A percentile compares a stretch with the other conserved stretches of the same genome.
These are phyloP conservation scores for Lonicera japonica DNA, from an alignment of 129 eudicot species.

Conservation along the genomic window DNA sequence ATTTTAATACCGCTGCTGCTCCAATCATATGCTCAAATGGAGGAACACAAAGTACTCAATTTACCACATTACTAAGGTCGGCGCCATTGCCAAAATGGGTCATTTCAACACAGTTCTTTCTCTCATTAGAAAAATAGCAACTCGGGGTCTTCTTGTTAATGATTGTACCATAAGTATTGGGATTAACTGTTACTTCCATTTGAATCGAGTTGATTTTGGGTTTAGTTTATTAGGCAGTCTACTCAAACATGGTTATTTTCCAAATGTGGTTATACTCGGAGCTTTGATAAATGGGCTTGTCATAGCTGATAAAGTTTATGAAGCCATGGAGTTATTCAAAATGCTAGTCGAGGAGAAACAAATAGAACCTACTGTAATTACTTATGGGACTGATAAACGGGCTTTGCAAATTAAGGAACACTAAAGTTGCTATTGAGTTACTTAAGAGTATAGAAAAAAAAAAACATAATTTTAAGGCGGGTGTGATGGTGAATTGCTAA, in stretches of 20 bases:
- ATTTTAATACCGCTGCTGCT: no score
- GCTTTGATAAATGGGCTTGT: constrained; percentile 39
- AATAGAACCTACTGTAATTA: constrained; percentile 16
- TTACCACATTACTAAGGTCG: constrained; percentile 17
- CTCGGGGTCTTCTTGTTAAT: constrained; percentile 13
- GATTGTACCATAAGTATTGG: constrained; percentile 29
- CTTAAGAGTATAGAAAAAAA: constrained; percentile 24
- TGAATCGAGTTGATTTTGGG: constrained; percentile 19
- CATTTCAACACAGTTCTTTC: constrained; percentile 26
- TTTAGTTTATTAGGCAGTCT: constrained; percentile 27
- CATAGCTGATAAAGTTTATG: constrained; percentile 8
- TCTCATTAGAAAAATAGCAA: constrained; percentile 21
- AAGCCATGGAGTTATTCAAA: constrained; percentile 33
- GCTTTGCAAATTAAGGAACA: constrained; percentile 36
- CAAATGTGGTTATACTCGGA: constrained; percentile 21
- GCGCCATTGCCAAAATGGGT: constrained; percentile 21
- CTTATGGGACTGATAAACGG: constrained; percentile 39
- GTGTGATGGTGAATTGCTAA: constrained; percentile 7
- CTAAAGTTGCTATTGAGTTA: constrained; percentile 21
- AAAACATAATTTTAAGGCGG: constrained; percentile 21
- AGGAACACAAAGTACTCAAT: constrained; percentile 25
- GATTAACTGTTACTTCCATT: constrained; percentile 29
- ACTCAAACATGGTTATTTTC: constrained; percentile 30
- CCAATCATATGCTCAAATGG: constrained; percentile 25
- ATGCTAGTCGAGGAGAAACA: constrained; percentile 12